Conservation (phyloP, 2,329 filamentous ascomycete species). For the Cylindrodendrum hubeiense region DNA sequence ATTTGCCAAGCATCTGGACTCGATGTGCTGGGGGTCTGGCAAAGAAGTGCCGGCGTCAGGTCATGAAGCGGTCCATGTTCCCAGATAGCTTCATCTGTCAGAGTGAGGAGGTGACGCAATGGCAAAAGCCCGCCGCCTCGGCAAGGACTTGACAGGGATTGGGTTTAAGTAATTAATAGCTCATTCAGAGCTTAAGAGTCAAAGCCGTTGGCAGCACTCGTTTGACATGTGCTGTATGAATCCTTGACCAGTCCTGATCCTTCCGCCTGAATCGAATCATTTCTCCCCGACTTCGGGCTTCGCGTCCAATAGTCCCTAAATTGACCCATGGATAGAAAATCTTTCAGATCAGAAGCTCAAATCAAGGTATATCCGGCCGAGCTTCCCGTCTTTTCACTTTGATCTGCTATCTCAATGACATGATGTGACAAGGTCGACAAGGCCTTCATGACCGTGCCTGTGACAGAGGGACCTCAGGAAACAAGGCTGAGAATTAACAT, state of each 20-base stretch:
- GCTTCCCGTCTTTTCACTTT: not conserved
- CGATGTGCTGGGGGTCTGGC: not conserved
- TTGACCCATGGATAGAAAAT: not conserved
- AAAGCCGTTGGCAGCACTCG: not conserved
- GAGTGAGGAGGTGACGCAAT: slow-evolving; percentile 6
- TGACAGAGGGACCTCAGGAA: not conserved
- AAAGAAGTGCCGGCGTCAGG: slow-evolving; percentile 16
- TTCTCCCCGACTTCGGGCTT: not conserved
- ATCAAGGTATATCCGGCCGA: not conserved
- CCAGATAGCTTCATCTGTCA: not conserved
- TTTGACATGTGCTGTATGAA: not conserved
- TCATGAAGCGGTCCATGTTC: slow-evolving; percentile 9
- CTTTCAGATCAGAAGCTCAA: not conserved
- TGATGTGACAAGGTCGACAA: not conserved
- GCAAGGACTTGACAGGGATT: not conserved
- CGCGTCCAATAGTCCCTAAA: not conserved
- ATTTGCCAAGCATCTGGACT: not conserved
- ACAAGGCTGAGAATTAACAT: not conserved
- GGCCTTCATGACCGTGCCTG: not conserved
- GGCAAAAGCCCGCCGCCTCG: not conserved
- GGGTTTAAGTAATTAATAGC: not conserved
- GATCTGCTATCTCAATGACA: not conserved
- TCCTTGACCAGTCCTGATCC: not conserved
- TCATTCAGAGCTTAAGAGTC: no score
- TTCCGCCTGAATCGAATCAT: not conserved